A percentile compares a stretch with the other conserved stretches of the same genome.
Evolutionary conservation across 257 asterid species (phyloP).

Genomic region (Petunia secreta): DNA sequence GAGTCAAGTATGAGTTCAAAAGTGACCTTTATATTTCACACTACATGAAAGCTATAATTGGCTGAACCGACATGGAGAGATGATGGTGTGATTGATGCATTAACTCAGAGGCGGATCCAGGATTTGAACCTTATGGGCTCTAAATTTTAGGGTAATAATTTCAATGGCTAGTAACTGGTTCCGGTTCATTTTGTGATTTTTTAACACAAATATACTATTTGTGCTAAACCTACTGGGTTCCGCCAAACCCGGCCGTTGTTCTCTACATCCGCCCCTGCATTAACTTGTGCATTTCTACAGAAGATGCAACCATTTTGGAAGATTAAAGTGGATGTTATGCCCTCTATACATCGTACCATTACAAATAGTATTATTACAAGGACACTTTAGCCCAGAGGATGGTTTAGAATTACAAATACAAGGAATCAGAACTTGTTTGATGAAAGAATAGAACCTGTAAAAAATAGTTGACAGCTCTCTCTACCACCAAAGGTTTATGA

Average conservation of each 20-base stretch:
- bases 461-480: slow-evolving; percentile 82
- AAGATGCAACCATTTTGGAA: not conserved
- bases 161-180: too few species aligned
- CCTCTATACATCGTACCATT: not conserved
- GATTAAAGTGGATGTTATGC: not conserved
- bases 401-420: not conserved
- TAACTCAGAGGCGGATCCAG: not conserved
- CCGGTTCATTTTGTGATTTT: too few species aligned
- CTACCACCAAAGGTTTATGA: slow-evolving; percentile 81
- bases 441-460: slow-evolving; percentile 63
- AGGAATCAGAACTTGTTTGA: slow-evolving; percentile 12
- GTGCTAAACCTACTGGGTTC: too few species aligned
- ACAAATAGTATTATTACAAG: not conserved
- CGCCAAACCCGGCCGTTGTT: too few species aligned
- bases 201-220: too few species aligned
- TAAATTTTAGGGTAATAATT: too few species aligned
- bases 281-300: not conserved
- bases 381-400: not conserved
- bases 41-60: not conserved
- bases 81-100: not conserved
- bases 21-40: not conserved
- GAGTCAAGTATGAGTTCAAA: not conserved
- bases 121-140: too few species aligned
- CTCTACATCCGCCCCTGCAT: too few species aligned
- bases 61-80: not conserved